phyloP scores from a whole-genome alignment of 176 grass and related monocot genomes.

The Carex pumila region DNA sequence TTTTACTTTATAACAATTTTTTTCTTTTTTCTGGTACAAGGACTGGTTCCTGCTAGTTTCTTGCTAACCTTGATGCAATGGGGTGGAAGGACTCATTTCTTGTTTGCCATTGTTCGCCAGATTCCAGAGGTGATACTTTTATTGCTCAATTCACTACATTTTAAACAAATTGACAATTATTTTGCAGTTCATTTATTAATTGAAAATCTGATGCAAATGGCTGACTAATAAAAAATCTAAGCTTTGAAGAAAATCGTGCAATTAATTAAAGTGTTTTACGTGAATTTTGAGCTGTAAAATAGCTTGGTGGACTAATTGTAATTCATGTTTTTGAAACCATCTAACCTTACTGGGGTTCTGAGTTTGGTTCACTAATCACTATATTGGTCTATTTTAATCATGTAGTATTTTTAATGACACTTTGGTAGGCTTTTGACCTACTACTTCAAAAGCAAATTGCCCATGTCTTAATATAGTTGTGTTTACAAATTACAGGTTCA shows the following conservation, averaged over 20 bases:
- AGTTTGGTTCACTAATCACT: not conserved
- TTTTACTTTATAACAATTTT: not conserved
- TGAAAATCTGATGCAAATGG: not conserved
- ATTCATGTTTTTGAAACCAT: not conserved
- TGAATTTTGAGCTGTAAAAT: not conserved
- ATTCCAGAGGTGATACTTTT: constrained; percentile 49
- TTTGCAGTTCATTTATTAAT: not conserved
- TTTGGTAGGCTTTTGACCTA: not conserved
- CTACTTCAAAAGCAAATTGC: not conserved
- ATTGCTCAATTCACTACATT: not conserved
- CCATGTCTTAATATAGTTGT: not conserved
- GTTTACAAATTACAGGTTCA: constrained; percentile 62
- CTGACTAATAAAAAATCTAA: not conserved
- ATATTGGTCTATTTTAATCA: not conserved
- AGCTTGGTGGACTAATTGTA: not conserved
- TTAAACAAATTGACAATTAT: not conserved
- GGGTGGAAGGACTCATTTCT: constrained; percentile 84
- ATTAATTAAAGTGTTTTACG: not conserved
- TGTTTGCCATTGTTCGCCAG: constrained; percentile 66
- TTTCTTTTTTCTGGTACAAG: constrained; percentile 20
- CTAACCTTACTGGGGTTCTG: constrained; percentile 7
- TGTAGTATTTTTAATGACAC: not conserved
- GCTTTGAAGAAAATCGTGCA: not conserved
- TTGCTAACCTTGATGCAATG: constrained; percentile 73
- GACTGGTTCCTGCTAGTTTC: constrained; percentile 57